Percentiles rank a stretch among this genome's conserved stretches.
These are phyloP conservation scores for Metschnikowia lunata DNA, from an alignment of 805 yeast species.

Conservation along the genomic window DNA sequence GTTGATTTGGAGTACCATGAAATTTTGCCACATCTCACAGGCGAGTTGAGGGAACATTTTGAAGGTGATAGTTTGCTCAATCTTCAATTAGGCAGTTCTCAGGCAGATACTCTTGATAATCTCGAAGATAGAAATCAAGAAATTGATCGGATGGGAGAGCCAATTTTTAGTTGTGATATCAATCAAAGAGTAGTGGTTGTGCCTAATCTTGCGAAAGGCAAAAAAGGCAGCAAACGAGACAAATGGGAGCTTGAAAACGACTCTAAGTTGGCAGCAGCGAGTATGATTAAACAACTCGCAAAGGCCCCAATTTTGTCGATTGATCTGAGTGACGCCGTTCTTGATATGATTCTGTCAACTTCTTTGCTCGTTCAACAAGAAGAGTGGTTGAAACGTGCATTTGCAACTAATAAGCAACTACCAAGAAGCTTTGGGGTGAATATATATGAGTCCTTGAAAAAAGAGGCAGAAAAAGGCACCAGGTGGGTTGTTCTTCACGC, in stretches of 20 bases:
- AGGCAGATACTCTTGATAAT: background rate
- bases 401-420: slow-evolving; percentile 68
- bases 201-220: slow-evolving; percentile 77
- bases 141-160: slow-evolving; percentile 20
- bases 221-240: slow-evolving; percentile 71
- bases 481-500: slow-evolving; percentile 76
- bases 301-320: slow-evolving; percentile 72
- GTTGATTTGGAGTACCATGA: slow-evolving; percentile 72
- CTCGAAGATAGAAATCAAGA: slow-evolving; percentile 1
- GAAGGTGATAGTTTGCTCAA: slow-evolving; percentile 12
- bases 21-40: slow-evolving; percentile 34
- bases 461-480: slow-evolving; percentile 68
- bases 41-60: slow-evolving; percentile 23
- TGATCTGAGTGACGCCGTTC: slow-evolving; percentile 77
- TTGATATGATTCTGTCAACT: slow-evolving; percentile 77
- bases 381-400: slow-evolving; percentile 80
- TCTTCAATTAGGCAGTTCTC: slow-evolving; percentile 1
- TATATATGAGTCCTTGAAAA: slow-evolving; percentile 66
- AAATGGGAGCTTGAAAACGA: slow-evolving; percentile 74
- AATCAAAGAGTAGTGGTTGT: slow-evolving; percentile 62
- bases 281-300: slow-evolving; percentile 50
- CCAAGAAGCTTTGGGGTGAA: slow-evolving; percentile 77
- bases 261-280: slow-evolving; percentile 56
- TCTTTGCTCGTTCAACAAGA: slow-evolving; percentile 66
- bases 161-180: slow-evolving; percentile 29